Evolutionary conservation across 75 land plant genomes (phyloP).

Genomic region (Chamaecyparis obtusa): DNA sequence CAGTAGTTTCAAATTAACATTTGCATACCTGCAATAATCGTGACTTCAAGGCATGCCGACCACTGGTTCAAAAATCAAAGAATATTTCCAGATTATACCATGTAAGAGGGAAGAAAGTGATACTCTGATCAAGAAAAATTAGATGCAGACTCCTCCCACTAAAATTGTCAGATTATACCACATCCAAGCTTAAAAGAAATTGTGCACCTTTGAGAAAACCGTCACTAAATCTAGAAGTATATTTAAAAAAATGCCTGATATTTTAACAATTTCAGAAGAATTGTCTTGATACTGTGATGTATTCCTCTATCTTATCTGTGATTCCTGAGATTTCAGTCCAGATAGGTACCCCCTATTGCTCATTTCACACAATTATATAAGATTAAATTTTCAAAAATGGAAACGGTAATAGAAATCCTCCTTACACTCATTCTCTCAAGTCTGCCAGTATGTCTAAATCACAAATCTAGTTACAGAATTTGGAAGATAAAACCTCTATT

Average conservation of each 20-base stretch:
- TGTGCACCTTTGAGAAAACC: background rate
- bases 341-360: background rate
- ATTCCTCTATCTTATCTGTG: background rate
- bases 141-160: background rate
- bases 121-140: background rate
- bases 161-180: background rate
- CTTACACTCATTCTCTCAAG: background rate
- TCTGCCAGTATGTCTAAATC: background rate
- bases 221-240: background rate
- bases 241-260: background rate
- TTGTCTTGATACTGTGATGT: background rate
- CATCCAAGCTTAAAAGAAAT: background rate
- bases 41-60: slow-evolving; percentile 86
- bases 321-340: background rate
- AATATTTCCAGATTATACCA: background rate
- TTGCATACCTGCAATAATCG: slow-evolving; percentile 59
- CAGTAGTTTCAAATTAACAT: background rate
- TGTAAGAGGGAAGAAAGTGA: no score
- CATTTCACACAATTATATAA: background rate
- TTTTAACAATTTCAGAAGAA: background rate
- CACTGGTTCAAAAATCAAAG: slow-evolving; percentile 42
- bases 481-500: no score
- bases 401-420: background rate
- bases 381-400: background rate
- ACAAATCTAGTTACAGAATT: background rate